A percentile compares a stretch with the other conserved stretches of the same genome.
phyloP scores from a whole-genome alignment of 1,139 yeast species.

The Zygoascus hellenicus region DNA sequence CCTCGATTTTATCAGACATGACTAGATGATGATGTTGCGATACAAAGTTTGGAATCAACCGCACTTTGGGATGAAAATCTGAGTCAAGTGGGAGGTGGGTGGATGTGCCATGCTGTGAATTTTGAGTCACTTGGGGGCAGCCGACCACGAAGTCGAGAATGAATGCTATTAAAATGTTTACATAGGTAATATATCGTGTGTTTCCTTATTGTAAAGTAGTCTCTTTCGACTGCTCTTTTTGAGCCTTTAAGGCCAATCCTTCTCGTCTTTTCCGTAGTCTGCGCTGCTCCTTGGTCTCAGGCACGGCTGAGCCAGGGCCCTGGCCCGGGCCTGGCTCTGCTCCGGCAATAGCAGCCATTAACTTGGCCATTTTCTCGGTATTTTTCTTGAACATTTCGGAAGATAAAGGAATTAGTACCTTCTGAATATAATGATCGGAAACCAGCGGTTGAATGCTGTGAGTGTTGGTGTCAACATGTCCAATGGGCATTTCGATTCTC shows the following conservation, averaged over 20 bases:
- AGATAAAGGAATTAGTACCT: slow-evolving; percentile 41
- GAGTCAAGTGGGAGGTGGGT: too few species aligned
- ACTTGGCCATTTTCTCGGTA: slow-evolving; percentile 42
- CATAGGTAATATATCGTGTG: too few species aligned
- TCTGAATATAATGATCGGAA: slow-evolving; percentile 42
- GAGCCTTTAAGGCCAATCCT: slow-evolving; percentile 49
- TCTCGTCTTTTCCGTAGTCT: slow-evolving; percentile 53
- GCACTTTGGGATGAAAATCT: too few species aligned
- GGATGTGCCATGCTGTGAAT: too few species aligned
- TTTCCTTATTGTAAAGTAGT: too few species aligned
- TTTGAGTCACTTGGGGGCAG: too few species aligned
- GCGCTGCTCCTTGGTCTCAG: slow-evolving; percentile 52
- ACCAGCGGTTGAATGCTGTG: slow-evolving; percentile 42
- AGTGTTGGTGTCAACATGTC: slow-evolving; percentile 36
- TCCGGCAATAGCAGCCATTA: not conserved
- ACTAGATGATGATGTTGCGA: too few species aligned
- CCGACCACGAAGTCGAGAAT: too few species aligned
- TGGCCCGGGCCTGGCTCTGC: slow-evolving; percentile 11
- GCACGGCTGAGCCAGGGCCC: slow-evolving; percentile 14
- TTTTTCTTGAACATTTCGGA: slow-evolving; percentile 61
- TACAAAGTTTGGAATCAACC: too few species aligned
- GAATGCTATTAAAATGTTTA: too few species aligned
- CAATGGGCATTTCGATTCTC: slow-evolving; percentile 69
- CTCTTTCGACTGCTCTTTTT: slow-evolving; percentile 7
- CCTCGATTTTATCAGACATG: slow-evolving; percentile 6